Percentiles rank a stretch among this genome's conserved stretches.
Evolutionary conservation across 1,284 basidiomycete species (phyloP).

Genomic region (Boletellus sp.): DNA sequence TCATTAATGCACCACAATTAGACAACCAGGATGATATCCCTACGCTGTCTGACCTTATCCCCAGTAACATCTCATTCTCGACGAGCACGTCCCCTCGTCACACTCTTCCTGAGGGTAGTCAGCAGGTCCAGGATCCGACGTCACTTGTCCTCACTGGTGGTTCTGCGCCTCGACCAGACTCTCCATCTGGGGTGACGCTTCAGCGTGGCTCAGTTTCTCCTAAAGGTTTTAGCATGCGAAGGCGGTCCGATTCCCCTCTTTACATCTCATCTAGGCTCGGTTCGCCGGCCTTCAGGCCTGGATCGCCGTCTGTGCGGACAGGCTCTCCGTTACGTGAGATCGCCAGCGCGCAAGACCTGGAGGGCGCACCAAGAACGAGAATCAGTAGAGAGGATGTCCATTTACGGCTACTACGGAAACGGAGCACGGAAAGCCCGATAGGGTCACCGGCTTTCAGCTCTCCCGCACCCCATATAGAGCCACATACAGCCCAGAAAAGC

Average conservation of each 20-base stretch:
- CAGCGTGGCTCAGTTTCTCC: slow-evolving; percentile 19
- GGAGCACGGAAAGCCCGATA: slow-evolving; percentile 42
- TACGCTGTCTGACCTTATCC: slow-evolving; percentile 24
- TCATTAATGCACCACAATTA: slow-evolving; percentile 12
- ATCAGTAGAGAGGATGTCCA: slow-evolving; percentile 55
- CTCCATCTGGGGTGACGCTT: slow-evolving; percentile 9
- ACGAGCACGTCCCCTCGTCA: slow-evolving; percentile 29
- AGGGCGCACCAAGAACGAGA: slow-evolving; percentile 34
- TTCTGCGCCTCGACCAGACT: slow-evolving; percentile 2
- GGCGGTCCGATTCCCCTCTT: slow-evolving; percentile 25
- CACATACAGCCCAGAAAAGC: background rate
- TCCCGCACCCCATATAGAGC: slow-evolving; percentile 1
- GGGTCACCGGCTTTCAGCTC: slow-evolving; percentile 17
- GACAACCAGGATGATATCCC: slow-evolving; percentile 10
- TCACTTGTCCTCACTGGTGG: slow-evolving; percentile 1
- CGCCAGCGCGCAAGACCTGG: slow-evolving; percentile 21
- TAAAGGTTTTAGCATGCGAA: slow-evolving; percentile 8
- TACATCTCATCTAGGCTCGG: slow-evolving; percentile 13
- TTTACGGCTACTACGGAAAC: slow-evolving; percentile 43
- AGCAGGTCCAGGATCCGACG: too few relatives aligned
- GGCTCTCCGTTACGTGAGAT: slow-evolving; percentile 31
- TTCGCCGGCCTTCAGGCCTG: slow-evolving; percentile 20
- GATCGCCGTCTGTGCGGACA: slow-evolving; percentile 18
- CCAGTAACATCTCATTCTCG: slow-evolving; percentile 20
- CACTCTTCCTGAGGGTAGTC: slow-evolving; percentile 11